These are phyloP conservation scores for Kalaharituber pfeilii DNA, from an alignment of 2,329 filamentous ascomycete species.

Conservation along the genomic window DNA sequence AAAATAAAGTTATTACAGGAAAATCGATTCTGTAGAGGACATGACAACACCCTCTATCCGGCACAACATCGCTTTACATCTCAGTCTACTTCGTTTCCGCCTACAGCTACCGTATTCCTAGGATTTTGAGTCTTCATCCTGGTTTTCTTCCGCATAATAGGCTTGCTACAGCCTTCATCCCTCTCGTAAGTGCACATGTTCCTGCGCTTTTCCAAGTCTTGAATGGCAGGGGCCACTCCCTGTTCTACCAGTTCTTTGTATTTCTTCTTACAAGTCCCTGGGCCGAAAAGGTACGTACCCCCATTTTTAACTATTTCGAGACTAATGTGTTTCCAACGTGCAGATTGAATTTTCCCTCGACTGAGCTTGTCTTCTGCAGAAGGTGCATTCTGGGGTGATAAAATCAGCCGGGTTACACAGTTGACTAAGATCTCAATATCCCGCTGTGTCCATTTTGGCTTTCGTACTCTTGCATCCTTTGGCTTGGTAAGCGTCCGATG, in stretches of 20 bases:
- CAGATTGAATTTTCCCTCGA: background rate
- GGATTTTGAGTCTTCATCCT: too few relatives aligned
- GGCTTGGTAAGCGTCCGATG: conserved; percentile 48
- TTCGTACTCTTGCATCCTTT: conserved; percentile 44
- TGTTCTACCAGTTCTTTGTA: conserved; percentile 34
- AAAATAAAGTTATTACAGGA: too few relatives aligned
- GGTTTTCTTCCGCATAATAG: too few relatives aligned
- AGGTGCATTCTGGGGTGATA: conserved; percentile 10
- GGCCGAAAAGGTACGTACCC: conserved; percentile 42
- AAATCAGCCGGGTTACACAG: conserved; percentile 6
- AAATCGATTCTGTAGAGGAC: too few relatives aligned
- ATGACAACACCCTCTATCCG: too few relatives aligned
- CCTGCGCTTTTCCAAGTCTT: background rate
- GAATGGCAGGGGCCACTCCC: conserved; percentile 6
- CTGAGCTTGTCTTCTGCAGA: background rate
- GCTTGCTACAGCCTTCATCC: too few relatives aligned
- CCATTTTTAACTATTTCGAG: conserved; percentile 36
- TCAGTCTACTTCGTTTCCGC: too few relatives aligned
- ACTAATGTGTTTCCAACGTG: conserved; percentile 39
- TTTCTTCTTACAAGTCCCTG: conserved; percentile 41
- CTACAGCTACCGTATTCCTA: too few relatives aligned
- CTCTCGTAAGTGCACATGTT: too few relatives aligned
- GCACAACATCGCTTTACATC: too few relatives aligned
- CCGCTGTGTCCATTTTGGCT: conserved; percentile 43
- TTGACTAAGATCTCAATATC: conserved; percentile 35